Conservation (phyloP, 139 green algal species). For the Pleodorina starrii region DNA sequence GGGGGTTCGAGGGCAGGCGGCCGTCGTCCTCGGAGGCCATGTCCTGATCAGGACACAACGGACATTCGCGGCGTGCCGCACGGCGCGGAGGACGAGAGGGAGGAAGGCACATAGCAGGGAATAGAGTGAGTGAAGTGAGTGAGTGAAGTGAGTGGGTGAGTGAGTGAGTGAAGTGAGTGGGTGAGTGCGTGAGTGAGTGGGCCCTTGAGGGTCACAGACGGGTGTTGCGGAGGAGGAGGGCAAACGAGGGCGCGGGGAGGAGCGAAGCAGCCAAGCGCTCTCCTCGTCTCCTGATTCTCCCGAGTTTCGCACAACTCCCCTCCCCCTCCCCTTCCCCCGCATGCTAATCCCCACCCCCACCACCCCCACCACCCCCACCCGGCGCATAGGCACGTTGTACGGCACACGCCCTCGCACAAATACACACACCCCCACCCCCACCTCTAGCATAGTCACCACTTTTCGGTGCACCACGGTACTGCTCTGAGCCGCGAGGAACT, state of each 20-base stretch:
- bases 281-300: not conserved
- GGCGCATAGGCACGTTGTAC: not conserved
- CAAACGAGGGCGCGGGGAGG: too few relatives aligned
- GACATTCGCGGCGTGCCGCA: too few relatives aligned
- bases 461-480: not conserved
- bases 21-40: not conserved
- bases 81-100: not conserved
- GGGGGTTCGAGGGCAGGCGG: not conserved
- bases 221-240: not conserved
- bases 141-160: not conserved
- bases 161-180: not conserved
- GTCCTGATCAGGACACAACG: not conserved
- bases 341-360: too few relatives aligned
- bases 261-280: too few relatives aligned
- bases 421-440: not conserved
- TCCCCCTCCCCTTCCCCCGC: not conserved
- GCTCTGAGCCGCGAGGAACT: not conserved
- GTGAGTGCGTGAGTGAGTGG: not conserved
- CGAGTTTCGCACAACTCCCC: not conserved
- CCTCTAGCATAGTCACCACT: not conserved
- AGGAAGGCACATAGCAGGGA: not conserved
- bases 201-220: not conserved
- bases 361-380: too few relatives aligned
- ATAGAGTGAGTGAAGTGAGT: not conserved
- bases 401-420: not conserved